Base-by-base conservation (phyloP, 164 flowering plant genomes). In the Sedum album region DNA sequence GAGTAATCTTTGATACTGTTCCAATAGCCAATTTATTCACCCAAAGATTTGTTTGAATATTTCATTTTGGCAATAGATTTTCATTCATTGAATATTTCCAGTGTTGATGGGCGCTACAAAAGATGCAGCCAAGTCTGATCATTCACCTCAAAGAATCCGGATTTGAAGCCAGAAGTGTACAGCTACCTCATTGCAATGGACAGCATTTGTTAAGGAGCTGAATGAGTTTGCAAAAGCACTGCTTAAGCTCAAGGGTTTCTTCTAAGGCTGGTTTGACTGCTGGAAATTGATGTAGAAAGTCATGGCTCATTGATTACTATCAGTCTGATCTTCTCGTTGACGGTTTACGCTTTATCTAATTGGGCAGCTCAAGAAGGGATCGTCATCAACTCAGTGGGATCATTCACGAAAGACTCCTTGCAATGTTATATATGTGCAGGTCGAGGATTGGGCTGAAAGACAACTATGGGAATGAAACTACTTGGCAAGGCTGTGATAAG, bases 401-500 rank as follows among this genome's bases (percentile, higher is more conserved):
- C 66, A 85, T 88, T 38, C 88, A 83, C 62, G 97, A 91, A 79
- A 82, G 91, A 71, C 96, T 93, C 49, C 89, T 93, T n/a, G 93
- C 96, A 7, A 86, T 93, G 94, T 88, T n/a, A 90, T 57, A 79
- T 87, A 42, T 90, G 98, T 76, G 89, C 96, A 42, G 98, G 98
- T n/a, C 85, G 82, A 53, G 96, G 94, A 28, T 75, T 78, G 86
- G 72, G 96, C 98, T 10, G 98, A 93, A 73, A 76, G 77, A 55
- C 96, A 93, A 75, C 65, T 93, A 57, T 93, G 97, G 98, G 83
- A 93, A 86, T 91, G 94, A 90, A 90, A 77, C 83, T 90, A 55
- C 71, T 76, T 8, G 98, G 97, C 41, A 89, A 82, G 66, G 85
- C 86, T 61, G 90, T n/a, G 91, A 83, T 46, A 73, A 78, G 91